Percentiles rank a stretch among this genome's conserved stretches.
Conservation (phyloP, 1,139 yeast species). For the Saccharomyces hybrid region DNA sequence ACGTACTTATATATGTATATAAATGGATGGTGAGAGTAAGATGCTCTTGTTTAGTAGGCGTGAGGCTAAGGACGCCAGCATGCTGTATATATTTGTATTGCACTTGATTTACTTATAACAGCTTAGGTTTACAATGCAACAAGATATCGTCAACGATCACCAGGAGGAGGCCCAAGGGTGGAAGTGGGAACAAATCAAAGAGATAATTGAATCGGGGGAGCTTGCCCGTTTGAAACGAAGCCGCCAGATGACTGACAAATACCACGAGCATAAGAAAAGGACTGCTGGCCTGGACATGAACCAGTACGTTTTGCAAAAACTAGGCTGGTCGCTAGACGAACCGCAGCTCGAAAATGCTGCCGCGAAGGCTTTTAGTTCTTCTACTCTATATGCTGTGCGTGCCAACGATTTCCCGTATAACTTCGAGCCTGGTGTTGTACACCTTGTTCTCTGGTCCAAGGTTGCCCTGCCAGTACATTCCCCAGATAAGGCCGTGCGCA, state of each 20-base stretch:
- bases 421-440: slow-evolving; percentile 33
- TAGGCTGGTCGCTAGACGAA: slow-evolving; percentile 20
- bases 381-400: slow-evolving; percentile 15
- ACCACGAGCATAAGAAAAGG: slow-evolving; percentile 18
- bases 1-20: background rate
- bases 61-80: background rate
- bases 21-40: background rate
- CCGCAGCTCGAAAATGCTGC: background rate
- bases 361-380: background rate
- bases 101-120: background rate
- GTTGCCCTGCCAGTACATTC: slow-evolving; percentile 35
- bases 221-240: slow-evolving; percentile 19
- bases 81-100: too few species aligned
- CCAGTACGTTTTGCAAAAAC: slow-evolving; percentile 16
- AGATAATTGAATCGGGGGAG: slow-evolving; percentile 16
- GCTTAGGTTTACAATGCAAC: background rate
- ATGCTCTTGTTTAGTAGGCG: background rate
- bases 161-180: background rate
- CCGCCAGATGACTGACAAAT: slow-evolving; percentile 14
- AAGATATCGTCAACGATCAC: background rate
- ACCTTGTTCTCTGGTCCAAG: slow-evolving; percentile 39
- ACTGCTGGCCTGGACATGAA: slow-evolving; percentile 13
- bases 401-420: slow-evolving; percentile 38
- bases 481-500: slow-evolving; percentile 12
- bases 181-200: slow-evolving; percentile 20